These are phyloP conservation scores for Macroventuria anomochaeta DNA, from an alignment of 2,329 filamentous ascomycete species.

Conservation along the genomic window DNA sequence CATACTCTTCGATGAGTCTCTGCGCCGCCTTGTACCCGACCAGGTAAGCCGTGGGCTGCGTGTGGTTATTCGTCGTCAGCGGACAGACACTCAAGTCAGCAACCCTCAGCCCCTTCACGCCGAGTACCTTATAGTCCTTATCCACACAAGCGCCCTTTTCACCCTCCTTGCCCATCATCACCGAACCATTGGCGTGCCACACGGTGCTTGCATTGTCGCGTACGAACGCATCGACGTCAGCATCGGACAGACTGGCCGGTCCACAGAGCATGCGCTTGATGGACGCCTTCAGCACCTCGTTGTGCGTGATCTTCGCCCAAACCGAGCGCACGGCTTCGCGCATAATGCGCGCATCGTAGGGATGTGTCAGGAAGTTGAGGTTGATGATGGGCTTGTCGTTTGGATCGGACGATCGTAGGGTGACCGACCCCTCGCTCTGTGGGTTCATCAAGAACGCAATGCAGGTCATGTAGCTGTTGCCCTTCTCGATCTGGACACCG, in stretches of 20 bases:
- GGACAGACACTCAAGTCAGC: conserved; percentile 49
- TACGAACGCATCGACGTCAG: conserved; percentile 56
- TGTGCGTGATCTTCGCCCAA: conserved; percentile 51
- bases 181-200: conserved; percentile 48
- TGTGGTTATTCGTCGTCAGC: conserved; percentile 45
- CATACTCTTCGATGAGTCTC: conserved; percentile 40
- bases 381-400: conserved; percentile 60
- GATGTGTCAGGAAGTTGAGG: conserved; percentile 60
- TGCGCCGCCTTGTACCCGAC: conserved; percentile 46
- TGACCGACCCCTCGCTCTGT: conserved; percentile 60
- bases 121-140: conserved; percentile 45
- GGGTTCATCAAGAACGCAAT: conserved; percentile 57
- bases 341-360: conserved; percentile 58
- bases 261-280: conserved; percentile 56
- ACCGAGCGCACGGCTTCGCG: conserved; percentile 47
- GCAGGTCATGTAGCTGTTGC: conserved; percentile 44
- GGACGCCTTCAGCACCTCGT: conserved; percentile 58
- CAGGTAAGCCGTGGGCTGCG: conserved; percentile 45
- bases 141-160: conserved; percentile 49
- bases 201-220: conserved; percentile 39
- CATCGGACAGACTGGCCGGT: conserved; percentile 52
- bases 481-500: conserved; percentile 33
- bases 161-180: conserved; percentile 46
- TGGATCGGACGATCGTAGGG: conserved; percentile 61
- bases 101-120: conserved; percentile 48